phyloP scores from a whole-genome alignment of 495 filamentous ascomycete genomes.

The Hypoxylon lienhwacheense region DNA sequence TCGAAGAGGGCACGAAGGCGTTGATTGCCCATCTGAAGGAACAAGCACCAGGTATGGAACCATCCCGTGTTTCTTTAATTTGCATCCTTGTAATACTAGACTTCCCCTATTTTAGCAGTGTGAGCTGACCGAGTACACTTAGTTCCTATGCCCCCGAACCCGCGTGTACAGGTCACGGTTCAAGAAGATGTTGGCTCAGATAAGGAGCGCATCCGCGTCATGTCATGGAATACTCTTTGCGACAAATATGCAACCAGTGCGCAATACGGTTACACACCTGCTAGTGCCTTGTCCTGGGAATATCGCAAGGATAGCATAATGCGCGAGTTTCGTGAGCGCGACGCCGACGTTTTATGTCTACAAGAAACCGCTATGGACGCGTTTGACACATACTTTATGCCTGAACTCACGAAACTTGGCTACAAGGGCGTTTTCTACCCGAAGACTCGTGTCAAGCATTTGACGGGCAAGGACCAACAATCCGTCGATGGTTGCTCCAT shows the following conservation, averaged over 20 bases:
- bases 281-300: conserved; percentile 77
- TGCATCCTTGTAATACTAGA: neutral
- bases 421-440: conserved; percentile 94
- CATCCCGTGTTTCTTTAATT: neutral
- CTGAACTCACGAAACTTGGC: conserved; percentile 75
- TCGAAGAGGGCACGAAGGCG: conserved; percentile 82
- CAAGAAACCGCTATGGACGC: conserved; percentile 91
- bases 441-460: conserved; percentile 81
- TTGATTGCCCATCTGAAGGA: conserved; percentile 82
- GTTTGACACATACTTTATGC: conserved; percentile 85
- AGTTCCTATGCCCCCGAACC: conserved; percentile 70
- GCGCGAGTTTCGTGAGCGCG: conserved; percentile 72
- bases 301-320: conserved; percentile 80
- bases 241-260: conserved; percentile 82
- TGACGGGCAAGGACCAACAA: conserved; percentile 84
- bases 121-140: conserved; percentile 21
- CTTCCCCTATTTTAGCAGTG: neutral
- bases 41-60: conserved; percentile 71
- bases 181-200: conserved; percentile 52
- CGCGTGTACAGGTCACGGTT: conserved; percentile 50
- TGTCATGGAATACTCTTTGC: conserved; percentile 94
- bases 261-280: conserved; percentile 87
- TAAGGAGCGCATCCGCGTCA: conserved; percentile 65
- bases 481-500: conserved; percentile 92
- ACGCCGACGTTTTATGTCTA: conserved; percentile 86